These are phyloP conservation scores for Quercus mongolica DNA, from an alignment of 306 rosid species.

Conservation along the genomic window DNA sequence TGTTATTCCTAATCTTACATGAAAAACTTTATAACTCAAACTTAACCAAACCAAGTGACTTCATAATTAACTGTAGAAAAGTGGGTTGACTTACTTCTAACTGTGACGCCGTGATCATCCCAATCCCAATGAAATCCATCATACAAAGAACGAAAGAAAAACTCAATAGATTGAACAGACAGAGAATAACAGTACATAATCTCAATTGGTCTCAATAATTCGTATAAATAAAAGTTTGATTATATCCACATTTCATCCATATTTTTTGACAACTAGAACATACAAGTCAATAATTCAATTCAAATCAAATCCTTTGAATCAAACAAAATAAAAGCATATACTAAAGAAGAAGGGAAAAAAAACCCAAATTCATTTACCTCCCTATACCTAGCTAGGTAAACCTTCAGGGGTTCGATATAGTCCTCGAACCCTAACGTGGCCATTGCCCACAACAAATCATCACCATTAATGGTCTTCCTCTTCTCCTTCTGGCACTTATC, in stretches of 20 bases:
- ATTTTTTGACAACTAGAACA: neutral
- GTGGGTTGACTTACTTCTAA: conserved; percentile 59
- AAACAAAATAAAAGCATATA: neutral
- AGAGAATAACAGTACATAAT: neutral
- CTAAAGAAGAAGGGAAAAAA: neutral
- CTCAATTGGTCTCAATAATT: neutral
- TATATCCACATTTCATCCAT: neutral
- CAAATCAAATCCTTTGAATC: neutral
- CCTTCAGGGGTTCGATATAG: conserved; percentile 87
- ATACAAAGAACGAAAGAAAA: conserved; percentile 13
- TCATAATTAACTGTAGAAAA: neutral
- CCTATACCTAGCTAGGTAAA: conserved; percentile 80
- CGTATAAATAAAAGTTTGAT: neutral
- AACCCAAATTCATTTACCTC: conserved; percentile 43
- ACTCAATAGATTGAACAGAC: conserved; percentile 24
- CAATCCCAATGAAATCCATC: conserved; percentile 32
- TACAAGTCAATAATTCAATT: neutral
- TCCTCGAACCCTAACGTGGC: conserved; percentile 91
- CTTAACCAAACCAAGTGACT: neutral
- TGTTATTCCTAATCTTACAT: conserved; percentile 11
- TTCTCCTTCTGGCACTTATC: conserved; percentile 95
- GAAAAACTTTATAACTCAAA: neutral
- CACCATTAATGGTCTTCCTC: conserved; percentile 94
- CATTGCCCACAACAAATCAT: conserved; percentile 93
- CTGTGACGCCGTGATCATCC: conserved; percentile 38